A percentile compares a stretch with the other conserved stretches of the same genome.
Conservation (phyloP, 2,329 filamentous ascomycete species). For the Colletotrichum eremochloae region DNA sequence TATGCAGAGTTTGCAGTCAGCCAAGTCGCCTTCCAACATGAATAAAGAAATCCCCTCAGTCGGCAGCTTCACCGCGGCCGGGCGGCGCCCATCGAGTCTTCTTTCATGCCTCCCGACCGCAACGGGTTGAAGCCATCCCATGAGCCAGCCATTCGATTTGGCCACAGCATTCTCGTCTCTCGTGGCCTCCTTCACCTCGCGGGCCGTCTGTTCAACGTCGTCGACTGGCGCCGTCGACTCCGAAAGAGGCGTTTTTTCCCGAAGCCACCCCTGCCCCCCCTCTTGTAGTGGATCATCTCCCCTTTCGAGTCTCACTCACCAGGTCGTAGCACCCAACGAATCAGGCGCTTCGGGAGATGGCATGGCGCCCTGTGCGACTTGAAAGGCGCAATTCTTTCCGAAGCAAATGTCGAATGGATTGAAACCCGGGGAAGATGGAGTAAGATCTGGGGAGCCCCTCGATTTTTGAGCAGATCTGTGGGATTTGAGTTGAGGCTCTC, state of each 20-base stretch:
- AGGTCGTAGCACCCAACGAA: slow-evolving; percentile 43
- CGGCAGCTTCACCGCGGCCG: slow-evolving; percentile 6
- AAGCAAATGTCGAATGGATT: slow-evolving; percentile 27
- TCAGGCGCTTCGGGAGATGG: slow-evolving; percentile 42
- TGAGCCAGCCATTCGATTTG: neutral
- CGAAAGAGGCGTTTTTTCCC: slow-evolving; percentile 39
- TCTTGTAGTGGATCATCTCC: slow-evolving; percentile 29
- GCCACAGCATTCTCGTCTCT: neutral
- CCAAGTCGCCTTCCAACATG: neutral
- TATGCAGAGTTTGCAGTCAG: slow-evolving; percentile 18
- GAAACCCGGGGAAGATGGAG: slow-evolving; percentile 42
- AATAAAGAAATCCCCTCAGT: neutral
- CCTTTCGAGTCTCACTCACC: slow-evolving; percentile 39
- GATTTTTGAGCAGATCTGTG: slow-evolving; percentile 41
- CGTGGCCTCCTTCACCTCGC: neutral
- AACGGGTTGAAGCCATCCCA: neutral
- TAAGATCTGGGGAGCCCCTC: slow-evolving; percentile 42
- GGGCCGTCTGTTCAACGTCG: neutral
- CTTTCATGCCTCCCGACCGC: neutral
- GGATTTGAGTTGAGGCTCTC: slow-evolving; percentile 32
- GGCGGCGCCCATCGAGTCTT: neutral
- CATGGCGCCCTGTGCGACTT: slow-evolving; percentile 35
- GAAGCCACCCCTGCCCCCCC: slow-evolving; percentile 18
- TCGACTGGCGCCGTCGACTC: slow-evolving; percentile 31
- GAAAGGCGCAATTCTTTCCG: slow-evolving; percentile 39